Evolutionary conservation across 768 basidiomycete species (phyloP).

Genomic region (Suillus weaverae): DNA sequence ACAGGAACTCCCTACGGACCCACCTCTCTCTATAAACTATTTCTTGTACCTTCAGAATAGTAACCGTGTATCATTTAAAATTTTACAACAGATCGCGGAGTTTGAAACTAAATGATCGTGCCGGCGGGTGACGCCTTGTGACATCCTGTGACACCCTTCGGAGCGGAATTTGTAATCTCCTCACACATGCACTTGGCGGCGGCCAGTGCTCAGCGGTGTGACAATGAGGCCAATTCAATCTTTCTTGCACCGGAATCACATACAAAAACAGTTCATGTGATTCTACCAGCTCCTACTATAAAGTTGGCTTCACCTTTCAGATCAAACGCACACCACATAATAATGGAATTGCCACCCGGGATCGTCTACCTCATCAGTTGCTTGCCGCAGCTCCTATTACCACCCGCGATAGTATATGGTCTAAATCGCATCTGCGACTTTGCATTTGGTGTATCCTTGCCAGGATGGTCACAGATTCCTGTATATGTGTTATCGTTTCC

Average conservation of each 20-base stretch:
- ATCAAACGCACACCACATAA: background rate
- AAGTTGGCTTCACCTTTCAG: background rate
- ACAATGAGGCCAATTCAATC: background rate
- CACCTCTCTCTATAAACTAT: background rate
- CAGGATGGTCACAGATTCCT: slow-evolving; percentile 18
- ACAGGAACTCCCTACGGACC: no score
- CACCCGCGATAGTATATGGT: slow-evolving; percentile 19
- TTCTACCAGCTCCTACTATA: background rate
- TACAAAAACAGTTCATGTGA: background rate
- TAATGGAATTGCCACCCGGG: slow-evolving; percentile 36
- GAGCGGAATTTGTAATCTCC: background rate
- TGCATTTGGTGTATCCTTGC: slow-evolving; percentile 9
- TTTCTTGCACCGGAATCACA: background rate
- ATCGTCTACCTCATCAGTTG: slow-evolving; percentile 26
- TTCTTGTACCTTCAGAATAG: background rate
- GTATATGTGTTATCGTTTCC: slow-evolving; percentile 27
- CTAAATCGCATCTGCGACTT: slow-evolving; percentile 14
- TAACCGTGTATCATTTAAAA: no score
- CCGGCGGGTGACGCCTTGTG: background rate
- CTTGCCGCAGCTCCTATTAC: slow-evolving; percentile 23
- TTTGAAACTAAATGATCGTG: background rate
- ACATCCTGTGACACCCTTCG: background rate
- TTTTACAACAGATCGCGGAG: background rate
- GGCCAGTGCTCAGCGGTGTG: background rate
- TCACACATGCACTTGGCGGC: background rate